Percentiles rank a stretch among this genome's conserved stretches.
phyloP scores from a whole-genome alignment of 139 green algal species.

The Chlorella sp. region DNA sequence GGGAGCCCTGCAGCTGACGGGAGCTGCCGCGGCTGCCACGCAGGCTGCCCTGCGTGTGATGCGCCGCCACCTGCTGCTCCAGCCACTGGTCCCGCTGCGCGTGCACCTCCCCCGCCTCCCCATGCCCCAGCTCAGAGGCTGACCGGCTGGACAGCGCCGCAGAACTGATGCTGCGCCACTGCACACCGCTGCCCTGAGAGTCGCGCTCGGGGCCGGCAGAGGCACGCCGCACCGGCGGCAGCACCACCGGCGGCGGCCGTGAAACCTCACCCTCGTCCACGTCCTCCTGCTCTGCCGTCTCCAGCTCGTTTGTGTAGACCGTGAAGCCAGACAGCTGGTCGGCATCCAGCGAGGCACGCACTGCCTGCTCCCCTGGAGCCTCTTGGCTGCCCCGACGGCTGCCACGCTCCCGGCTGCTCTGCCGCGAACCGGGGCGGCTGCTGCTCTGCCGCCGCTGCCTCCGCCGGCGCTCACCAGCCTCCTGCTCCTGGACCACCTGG shows the following conservation, averaged over 20 bases:
- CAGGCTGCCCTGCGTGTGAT: neutral
- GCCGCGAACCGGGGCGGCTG: constrained; percentile 4
- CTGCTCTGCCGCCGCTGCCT: neutral
- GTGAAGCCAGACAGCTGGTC: constrained; percentile 50
- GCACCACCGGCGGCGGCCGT: neutral
- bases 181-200: constrained; percentile 26
- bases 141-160: constrained; percentile 30
- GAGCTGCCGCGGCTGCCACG: neutral
- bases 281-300: neutral
- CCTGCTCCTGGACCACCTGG: neutral
- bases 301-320: constrained; percentile 48
- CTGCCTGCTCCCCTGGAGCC: neutral
- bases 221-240: neutral
- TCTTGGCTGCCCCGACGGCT: neutral
- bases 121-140: neutral
- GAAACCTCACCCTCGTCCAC: neutral
- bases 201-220: neutral
- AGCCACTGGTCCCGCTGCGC: neutral
- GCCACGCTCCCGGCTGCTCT: constrained; percentile 6
- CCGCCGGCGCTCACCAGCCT: neutral
- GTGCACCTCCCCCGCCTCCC: neutral
- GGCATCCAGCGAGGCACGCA: neutral
- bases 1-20: neutral
- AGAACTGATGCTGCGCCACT: constrained; percentile 37
- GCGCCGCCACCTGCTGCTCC: constrained; percentile 6